phyloP scores from a whole-genome alignment of 129 eudicot species.

The Sambucus nigra region DNA sequence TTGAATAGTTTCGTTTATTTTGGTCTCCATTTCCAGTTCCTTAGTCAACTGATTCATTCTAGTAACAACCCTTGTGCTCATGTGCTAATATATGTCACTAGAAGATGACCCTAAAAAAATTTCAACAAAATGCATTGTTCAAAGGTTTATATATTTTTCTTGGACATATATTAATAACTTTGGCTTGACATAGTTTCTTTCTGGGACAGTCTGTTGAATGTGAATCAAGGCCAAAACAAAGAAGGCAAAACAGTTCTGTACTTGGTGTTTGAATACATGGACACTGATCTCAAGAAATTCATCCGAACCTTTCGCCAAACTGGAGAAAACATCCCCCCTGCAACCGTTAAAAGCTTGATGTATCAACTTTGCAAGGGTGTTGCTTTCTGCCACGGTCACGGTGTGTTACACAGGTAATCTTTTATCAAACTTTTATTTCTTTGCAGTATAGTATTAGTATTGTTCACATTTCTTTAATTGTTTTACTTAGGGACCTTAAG shows the following conservation, averaged over 20 bases:
- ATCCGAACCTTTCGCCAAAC: conserved; percentile 52
- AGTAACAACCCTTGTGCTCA: too few relatives aligned
- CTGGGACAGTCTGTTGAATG: conserved; percentile 80
- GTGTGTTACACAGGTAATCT: conserved; percentile 57
- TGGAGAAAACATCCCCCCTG: conserved; percentile 42
- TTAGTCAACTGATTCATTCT: too few relatives aligned
- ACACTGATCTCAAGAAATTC: conserved; percentile 78
- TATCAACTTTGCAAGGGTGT: conserved; percentile 86
- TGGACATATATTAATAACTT: too few relatives aligned
- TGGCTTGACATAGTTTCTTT: too few relatives aligned
- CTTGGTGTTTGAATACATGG: conserved; percentile 93
- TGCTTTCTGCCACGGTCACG: conserved; percentile 81
- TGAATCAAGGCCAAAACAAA: conserved; percentile 77
- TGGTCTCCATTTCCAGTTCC: too few relatives aligned
- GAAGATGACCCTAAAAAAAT: too few relatives aligned
- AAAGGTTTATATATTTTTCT: too few relatives aligned
- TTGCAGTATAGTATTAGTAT: neutral
- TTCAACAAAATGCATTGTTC: too few relatives aligned
- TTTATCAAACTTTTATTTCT: neutral
- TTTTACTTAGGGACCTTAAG: conserved; percentile 62
- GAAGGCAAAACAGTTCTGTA: conserved; percentile 82
- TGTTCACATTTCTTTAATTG: too few relatives aligned
- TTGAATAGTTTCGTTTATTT: too few relatives aligned
- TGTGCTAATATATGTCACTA: too few relatives aligned
- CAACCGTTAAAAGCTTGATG: conserved; percentile 70